Percentiles rank a stretch among this genome's conserved stretches.
Conservation (phyloP, 176 grass and related monocot genomes). For the Carex littledalei region DNA sequence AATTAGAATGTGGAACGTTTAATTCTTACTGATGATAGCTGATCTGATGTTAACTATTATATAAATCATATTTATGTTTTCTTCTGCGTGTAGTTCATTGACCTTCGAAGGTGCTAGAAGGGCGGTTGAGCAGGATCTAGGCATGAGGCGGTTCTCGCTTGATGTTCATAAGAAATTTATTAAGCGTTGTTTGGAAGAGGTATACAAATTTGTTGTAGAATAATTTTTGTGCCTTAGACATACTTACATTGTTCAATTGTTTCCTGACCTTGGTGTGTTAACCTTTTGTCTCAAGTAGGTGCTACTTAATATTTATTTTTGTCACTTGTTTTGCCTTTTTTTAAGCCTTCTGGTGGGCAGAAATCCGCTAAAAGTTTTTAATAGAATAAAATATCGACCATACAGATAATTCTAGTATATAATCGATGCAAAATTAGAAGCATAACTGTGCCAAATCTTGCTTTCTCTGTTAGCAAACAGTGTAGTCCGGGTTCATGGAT, state of each 20-base stretch:
- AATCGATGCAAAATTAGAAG: background rate
- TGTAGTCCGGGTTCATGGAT: background rate
- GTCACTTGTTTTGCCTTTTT: background rate
- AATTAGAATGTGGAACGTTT: background rate
- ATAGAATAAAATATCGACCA: background rate
- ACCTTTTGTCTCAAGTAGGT: background rate
- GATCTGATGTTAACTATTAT: background rate
- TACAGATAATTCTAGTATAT: background rate
- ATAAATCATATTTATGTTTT: background rate
- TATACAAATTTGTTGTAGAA: conserved; percentile 4
- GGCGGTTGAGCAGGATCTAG: conserved; percentile 71
- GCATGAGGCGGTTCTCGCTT: conserved; percentile 61
- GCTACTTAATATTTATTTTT: background rate
- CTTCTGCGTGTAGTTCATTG: conserved; percentile 50
- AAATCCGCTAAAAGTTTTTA: background rate
- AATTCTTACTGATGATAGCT: background rate
- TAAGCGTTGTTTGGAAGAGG: conserved; percentile 82
- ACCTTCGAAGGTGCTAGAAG: conserved; percentile 92
- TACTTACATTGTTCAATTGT: background rate
- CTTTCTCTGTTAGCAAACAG: background rate
- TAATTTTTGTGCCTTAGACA: background rate
- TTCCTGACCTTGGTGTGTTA: background rate
- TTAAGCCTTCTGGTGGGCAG: background rate
- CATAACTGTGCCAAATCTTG: background rate
- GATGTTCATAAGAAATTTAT: conserved; percentile 82